Evolutionary conservation across 2,329 filamentous ascomycete species (phyloP).

Genomic region (Alternaria burnsii): DNA sequence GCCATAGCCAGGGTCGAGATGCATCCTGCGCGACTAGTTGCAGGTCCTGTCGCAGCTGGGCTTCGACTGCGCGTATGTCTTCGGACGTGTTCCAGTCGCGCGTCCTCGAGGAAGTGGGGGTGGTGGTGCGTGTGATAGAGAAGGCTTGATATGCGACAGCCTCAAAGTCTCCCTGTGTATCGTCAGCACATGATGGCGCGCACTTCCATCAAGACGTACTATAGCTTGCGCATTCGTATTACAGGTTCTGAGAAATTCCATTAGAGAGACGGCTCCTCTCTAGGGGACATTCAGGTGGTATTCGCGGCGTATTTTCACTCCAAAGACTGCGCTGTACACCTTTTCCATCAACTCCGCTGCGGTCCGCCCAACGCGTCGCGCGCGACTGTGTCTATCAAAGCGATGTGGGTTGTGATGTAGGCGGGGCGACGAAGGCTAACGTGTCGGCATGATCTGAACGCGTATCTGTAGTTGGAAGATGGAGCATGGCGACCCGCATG

Average conservation of each 20-base stretch:
- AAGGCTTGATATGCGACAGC: slow-evolving; percentile 50
- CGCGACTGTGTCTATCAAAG: slow-evolving; percentile 25
- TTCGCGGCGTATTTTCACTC: slow-evolving; percentile 46
- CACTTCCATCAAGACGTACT: slow-evolving; percentile 22
- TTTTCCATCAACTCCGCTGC: slow-evolving; percentile 49
- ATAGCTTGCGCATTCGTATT: slow-evolving; percentile 52
- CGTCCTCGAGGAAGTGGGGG: slow-evolving; percentile 18
- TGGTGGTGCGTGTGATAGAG: slow-evolving; percentile 37
- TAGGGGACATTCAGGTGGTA: slow-evolving; percentile 52
- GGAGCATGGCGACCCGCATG: slow-evolving; percentile 40
- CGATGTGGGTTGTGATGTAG: slow-evolving; percentile 3
- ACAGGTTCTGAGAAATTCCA: slow-evolving; percentile 52
- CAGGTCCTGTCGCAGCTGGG: slow-evolving; percentile 36
- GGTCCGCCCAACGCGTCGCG: slow-evolving; percentile 19
- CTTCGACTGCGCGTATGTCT: slow-evolving; percentile 43
- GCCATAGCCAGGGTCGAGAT: slow-evolving; percentile 45
- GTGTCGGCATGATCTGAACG: slow-evolving; percentile 36
- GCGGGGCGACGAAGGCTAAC: slow-evolving; percentile 22
- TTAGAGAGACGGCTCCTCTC: slow-evolving; percentile 44
- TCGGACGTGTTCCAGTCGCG: slow-evolving; percentile 34
- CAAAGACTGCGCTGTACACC: slow-evolving; percentile 43
- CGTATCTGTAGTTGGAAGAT: slow-evolving; percentile 18
- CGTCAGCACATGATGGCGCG: slow-evolving; percentile 22
- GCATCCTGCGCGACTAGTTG: slow-evolving; percentile 45
- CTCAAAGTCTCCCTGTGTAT: slow-evolving; percentile 46